Evolutionary conservation across 139 green algal genomes (phyloP).

Genomic region (Volvox reticuliferus): DNA sequence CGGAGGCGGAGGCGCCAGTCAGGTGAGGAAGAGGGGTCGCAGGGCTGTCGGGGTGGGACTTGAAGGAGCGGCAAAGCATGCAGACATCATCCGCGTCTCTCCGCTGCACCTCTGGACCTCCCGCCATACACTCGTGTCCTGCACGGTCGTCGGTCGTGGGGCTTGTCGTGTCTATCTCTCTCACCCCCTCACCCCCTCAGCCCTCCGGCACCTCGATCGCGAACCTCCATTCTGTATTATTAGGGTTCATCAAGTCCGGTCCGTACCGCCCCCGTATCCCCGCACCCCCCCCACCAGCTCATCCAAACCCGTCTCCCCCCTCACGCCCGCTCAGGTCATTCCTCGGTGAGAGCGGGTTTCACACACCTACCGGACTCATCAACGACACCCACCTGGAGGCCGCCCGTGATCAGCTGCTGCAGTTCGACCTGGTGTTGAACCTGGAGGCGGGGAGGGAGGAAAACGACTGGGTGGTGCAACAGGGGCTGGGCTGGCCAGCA

Average conservation of each 20-base stretch:
- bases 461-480: not conserved
- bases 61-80: too few species aligned
- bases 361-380: not conserved
- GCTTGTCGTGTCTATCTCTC: not conserved
- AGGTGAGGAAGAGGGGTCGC: not conserved
- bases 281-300: not conserved
- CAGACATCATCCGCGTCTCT: too few species aligned
- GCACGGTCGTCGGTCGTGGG: too few species aligned
- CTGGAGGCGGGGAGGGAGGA: not conserved
- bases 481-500: slow-evolving; percentile 27
- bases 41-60: too few species aligned
- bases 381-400: not conserved
- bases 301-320: not conserved
- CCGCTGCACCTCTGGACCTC: too few species aligned
- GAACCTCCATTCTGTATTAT: not conserved
- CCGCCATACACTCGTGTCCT: too few species aligned
- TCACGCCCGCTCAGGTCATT: not conserved
- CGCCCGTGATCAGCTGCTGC: not conserved
- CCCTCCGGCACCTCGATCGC: not conserved
- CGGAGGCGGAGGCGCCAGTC: not conserved
- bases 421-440: slow-evolving; percentile 33
- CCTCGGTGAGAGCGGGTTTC: slow-evolving; percentile 30
- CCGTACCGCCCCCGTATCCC: not conserved
- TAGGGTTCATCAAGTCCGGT: too few species aligned
- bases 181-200: not conserved